Evolutionary conservation across 805 yeast genomes (phyloP).

Genomic region (Metschnikowia drakensbergensis): DNA sequence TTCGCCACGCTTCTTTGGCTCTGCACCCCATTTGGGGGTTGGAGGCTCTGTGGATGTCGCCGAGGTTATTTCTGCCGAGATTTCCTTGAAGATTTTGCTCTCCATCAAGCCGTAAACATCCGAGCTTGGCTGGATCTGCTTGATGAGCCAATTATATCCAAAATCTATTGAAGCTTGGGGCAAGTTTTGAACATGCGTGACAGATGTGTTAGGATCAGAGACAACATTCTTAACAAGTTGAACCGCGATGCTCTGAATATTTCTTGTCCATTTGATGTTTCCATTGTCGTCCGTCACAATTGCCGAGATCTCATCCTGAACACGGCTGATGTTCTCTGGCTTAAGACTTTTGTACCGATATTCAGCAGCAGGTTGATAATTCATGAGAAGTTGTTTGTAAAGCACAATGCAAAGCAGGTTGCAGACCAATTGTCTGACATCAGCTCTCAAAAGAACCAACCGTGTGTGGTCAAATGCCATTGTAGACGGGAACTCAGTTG

Average conservation of each 20-base stretch:
- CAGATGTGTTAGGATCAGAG: slow-evolving; percentile 14
- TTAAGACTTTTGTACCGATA: slow-evolving; percentile 18
- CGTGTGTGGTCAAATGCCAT: slow-evolving; percentile 82
- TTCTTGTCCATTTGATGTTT: slow-evolving; percentile 86
- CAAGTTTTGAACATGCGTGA: slow-evolving; percentile 18
- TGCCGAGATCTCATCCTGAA: slow-evolving; percentile 70
- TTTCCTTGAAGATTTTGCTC: slow-evolving; percentile 52
- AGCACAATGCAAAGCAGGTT: slow-evolving; percentile 68
- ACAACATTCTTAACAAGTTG: slow-evolving; percentile 51
- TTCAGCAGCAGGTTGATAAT: slow-evolving; percentile 28
- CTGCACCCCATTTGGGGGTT: slow-evolving; percentile 3
- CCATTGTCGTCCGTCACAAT: slow-evolving; percentile 84
- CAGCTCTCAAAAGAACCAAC: slow-evolving; percentile 73
- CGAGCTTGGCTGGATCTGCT: slow-evolving; percentile 81
- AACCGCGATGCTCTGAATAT: slow-evolving; percentile 65
- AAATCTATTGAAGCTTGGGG: slow-evolving; percentile 50
- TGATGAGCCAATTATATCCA: slow-evolving; percentile 73
- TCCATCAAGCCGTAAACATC: slow-evolving; percentile 76
- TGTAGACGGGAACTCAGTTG: slow-evolving; percentile 76
- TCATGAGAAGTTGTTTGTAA: slow-evolving; percentile 60
- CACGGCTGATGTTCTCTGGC: slow-evolving; percentile 37
- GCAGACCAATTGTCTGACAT: slow-evolving; percentile 80
- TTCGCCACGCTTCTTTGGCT: slow-evolving; percentile 4
- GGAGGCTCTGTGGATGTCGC: not conserved
- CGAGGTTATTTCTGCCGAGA: not conserved